phyloP scores from a whole-genome alignment of 2,329 filamentous ascomycete genomes.

The Fusarium miscanthi region DNA sequence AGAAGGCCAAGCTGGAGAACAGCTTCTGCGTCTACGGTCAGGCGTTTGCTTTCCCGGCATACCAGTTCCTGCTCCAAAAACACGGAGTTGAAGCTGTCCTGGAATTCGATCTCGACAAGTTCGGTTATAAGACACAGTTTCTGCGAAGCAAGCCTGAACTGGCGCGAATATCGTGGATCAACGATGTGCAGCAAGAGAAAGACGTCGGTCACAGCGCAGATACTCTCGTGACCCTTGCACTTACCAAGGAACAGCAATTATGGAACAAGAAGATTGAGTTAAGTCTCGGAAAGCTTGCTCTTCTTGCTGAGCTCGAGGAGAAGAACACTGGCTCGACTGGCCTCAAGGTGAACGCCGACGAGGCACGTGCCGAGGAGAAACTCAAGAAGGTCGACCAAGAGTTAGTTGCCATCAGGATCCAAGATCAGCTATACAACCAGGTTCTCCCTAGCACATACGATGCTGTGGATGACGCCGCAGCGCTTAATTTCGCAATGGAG shows the following conservation, averaged over 20 bases:
- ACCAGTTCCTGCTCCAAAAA: conserved; percentile 78
- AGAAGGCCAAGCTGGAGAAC: conserved; percentile 60
- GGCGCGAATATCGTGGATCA: conserved; percentile 91
- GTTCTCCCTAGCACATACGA: conserved; percentile 74
- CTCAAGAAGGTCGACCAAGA: conserved; percentile 69
- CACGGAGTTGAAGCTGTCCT: conserved; percentile 76
- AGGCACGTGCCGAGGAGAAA: conserved; percentile 54
- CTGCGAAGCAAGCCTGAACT: conserved; percentile 77
- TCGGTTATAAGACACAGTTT: conserved; percentile 79
- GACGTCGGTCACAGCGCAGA: conserved; percentile 79
- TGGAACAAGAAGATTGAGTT: conserved; percentile 96
- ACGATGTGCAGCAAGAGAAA: conserved; percentile 82
- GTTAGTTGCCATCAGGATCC: conserved; percentile 78
- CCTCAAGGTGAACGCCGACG: conserved; percentile 53
- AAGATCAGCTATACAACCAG: conserved; percentile 79
- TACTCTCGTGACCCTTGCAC: conserved; percentile 76
- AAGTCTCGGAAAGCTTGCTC: conserved; percentile 85
- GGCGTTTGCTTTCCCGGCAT: conserved; percentile 80
- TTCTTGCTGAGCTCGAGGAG: conserved; percentile 70
- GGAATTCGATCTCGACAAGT: conserved; percentile 74
- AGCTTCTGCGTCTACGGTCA: conserved; percentile 74
- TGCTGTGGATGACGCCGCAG: conserved; percentile 83
- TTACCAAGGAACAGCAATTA: conserved; percentile 78
- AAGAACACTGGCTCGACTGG: conserved; percentile 47
- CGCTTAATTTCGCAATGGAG: conserved; percentile 79